A percentile compares a stretch with the other conserved stretches of the same genome.
phyloP scores from a whole-genome alignment of 2,329 filamentous ascomycete species.

The Exutisphaerella laricina region DNA sequence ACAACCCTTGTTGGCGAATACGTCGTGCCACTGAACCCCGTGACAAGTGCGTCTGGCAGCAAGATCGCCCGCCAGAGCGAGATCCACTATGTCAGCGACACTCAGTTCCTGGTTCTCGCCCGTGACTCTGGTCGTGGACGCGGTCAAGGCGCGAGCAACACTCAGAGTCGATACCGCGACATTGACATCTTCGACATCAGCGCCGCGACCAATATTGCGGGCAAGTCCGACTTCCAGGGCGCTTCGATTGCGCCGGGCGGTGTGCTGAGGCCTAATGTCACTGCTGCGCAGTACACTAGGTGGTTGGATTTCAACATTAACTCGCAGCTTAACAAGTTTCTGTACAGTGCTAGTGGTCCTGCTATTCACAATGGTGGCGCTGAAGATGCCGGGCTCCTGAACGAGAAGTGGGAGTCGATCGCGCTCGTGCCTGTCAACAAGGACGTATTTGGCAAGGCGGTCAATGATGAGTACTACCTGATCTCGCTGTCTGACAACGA shows the following conservation, averaged over 20 bases:
- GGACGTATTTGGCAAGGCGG: constrained; percentile 32
- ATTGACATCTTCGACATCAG: constrained; percentile 64
- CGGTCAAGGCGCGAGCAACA: constrained; percentile 48
- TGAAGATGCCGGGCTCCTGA: constrained; percentile 55
- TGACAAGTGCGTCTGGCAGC: constrained; percentile 48
- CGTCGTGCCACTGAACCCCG: constrained; percentile 52
- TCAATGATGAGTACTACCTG: constrained; percentile 59
- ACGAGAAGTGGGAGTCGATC: constrained; percentile 73
- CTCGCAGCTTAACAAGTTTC: constrained; percentile 56
- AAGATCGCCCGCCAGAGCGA: constrained; percentile 61
- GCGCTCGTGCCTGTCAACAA: constrained; percentile 56
- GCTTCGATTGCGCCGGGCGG: constrained; percentile 48
- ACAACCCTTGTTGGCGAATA: constrained; percentile 44
- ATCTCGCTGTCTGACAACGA: constrained; percentile 67
- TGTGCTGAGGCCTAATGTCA: constrained; percentile 50
- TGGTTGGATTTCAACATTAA: constrained; percentile 67
- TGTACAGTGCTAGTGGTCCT: background rate
- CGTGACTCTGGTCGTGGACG: constrained; percentile 58
- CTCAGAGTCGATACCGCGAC: constrained; percentile 55
- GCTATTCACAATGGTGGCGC: constrained; percentile 62
- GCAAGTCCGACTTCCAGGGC: constrained; percentile 39
- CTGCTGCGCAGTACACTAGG: constrained; percentile 56
- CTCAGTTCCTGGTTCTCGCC: constrained; percentile 62
- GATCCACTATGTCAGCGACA: constrained; percentile 57
- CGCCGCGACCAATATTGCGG: constrained; percentile 54